Conservation (phyloP, 768 basidiomycete species). For the Leccinum sublutescens region DNA sequence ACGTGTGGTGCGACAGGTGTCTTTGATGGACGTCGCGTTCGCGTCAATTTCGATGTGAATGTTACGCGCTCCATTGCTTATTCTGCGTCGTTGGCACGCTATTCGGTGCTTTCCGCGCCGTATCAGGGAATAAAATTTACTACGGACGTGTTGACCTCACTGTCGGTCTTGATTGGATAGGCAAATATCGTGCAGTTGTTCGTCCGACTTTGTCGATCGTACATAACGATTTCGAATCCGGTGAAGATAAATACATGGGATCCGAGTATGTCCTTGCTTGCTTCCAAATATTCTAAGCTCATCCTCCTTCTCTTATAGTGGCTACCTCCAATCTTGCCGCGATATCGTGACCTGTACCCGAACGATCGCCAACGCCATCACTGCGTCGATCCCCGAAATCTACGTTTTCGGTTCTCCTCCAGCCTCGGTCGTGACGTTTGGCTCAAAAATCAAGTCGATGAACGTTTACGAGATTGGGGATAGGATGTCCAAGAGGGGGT, state of each 20-base stretch:
- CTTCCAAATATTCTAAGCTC: neutral
- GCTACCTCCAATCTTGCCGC: constrained; percentile 84
- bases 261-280: constrained; percentile 54
- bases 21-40: no score
- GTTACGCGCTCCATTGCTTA: no score
- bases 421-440: constrained; percentile 90
- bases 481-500: constrained; percentile 78
- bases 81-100: no score
- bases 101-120: no score
- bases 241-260: constrained; percentile 64
- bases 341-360: constrained; percentile 77
- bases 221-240: no score
- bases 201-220: no score
- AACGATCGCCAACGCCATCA: constrained; percentile 65
- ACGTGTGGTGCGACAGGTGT: no score
- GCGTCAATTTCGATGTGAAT: no score
- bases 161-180: no score
- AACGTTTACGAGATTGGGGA: constrained; percentile 91
- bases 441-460: constrained; percentile 47
- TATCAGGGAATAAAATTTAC: no score
- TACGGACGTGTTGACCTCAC: no score
- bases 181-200: no score
- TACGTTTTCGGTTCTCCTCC: constrained; percentile 88
- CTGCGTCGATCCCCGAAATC: constrained; percentile 71
- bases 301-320: constrained; percentile 41